Base-by-base conservation (phyloP, 2,329 filamentous ascomycete genomes). In the Scytalidium sp. region DNA sequence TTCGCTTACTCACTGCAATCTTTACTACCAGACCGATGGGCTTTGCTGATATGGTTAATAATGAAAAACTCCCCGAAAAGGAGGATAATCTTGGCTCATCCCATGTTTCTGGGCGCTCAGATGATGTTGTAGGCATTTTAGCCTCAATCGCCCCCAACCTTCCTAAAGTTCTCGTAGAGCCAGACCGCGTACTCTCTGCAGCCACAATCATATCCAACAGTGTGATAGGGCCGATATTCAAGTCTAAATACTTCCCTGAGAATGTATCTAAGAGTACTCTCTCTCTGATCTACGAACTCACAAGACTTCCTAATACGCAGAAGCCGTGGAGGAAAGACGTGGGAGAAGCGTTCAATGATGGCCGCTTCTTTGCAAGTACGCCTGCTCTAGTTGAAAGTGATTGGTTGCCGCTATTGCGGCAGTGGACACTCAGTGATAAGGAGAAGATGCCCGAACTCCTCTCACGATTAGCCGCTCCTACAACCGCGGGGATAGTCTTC, bases 241-340 rank as follows among this genome's bases (percentile, higher is more conserved):
- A 89, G 43, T 87, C 91, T 36, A 94, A 92, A 66, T 73, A 82
- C 0, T 99, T 96, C 65, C 95, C 94, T 0, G 87, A 91, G 20
- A 96, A 90, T 20, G 78, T 97, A 6, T 87, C 86, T 11, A 77
- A 79, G 51, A 84, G 79, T 51, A 83, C 87, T 7, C 71, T 99
- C 47, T 75, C 78, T 13, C 77, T 99, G 13, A 70, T 97, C 2
- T 84, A 87, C 48, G 84, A 93, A 56, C 79, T 97, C 48, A 83
- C 87, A 1, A 85, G 85, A 58, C 76, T 96, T 22, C 82, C 88
- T 2, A 88, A 87, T 57, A 87, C 88, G 47, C 87, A 93, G 53
- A 97, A 96, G 68, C 77, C 84, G 1, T 97, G 93, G 90, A 96
- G 88, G 70, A 96, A 92, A 67, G 95, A 99, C 60, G 79, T 97